Evolutionary conservation across 2,329 filamentous ascomycete genomes (phyloP), one percentile per base, ranked within the genome.

Genomic region (Penicillium griseofulvum): DNA sequence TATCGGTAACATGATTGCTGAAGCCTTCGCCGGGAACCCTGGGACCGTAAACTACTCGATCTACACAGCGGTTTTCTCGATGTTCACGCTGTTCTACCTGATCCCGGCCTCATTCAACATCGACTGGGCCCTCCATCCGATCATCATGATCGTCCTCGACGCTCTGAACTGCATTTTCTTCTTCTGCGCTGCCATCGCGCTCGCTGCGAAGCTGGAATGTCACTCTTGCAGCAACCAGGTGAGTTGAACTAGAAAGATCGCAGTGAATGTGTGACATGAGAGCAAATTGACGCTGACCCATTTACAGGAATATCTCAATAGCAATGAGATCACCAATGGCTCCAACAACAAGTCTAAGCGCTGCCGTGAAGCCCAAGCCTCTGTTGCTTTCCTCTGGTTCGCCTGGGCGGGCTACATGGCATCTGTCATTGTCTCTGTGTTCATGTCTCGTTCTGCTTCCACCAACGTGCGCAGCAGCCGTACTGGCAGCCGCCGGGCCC

Each of bases 1-100:
- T 43, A 69, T 85, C 62, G 85, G 83, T 62, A 84, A 86, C 76
- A 85, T 86, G 76, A 84, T 87, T 67, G 76, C 78, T 49, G 74
- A 78, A 37, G 72, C 79, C 5, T 74, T 73, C 55, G 65, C 74
- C 49, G 81, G 83, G 28, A 82, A 84, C 64, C 80, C 83, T 2
- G 76, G 80, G 22, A 78, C 84, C 49, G 76, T 88, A 74, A 82
- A 82, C 69, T 82, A 79, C 66, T 64, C 72, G 58, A 79, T 82
- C 68, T 82, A 79, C 59, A 67, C 73, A 8, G 64, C 76, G 10
- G 75, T 76, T 1, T 81, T 81, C 59, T 74, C 74, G 11, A 74
- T 80, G 66, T 53, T 81, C 19, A 71, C 79, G 5, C 70, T 81
- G 7, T 67, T 81, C 65, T 81, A 81, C 62, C 68, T 80, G 37